phyloP scores from a whole-genome alignment of 225 moss, liverwort and hornwort genomes.

The Physcomitrellopsis africana region DNA sequence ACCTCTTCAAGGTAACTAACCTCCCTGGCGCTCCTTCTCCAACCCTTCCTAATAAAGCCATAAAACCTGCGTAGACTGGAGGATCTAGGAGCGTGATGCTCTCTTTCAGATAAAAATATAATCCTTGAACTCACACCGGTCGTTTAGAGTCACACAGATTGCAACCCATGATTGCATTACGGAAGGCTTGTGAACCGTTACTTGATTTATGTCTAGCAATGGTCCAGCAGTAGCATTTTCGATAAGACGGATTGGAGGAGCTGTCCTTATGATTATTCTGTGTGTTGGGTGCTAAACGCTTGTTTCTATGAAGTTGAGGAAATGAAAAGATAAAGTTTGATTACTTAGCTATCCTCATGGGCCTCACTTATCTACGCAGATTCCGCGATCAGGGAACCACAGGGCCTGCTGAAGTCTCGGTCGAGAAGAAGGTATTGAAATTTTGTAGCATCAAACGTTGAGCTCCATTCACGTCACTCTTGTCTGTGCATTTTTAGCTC shows the following conservation, averaged over 20 bases:
- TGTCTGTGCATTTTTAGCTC: neutral
- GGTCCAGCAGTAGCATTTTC: neutral
- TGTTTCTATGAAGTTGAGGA: neutral
- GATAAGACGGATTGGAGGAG: neutral
- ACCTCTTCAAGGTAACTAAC: slow-evolving; percentile 44
- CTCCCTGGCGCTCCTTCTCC: neutral
- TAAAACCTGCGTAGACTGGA: neutral
- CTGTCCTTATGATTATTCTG: neutral
- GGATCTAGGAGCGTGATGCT: neutral
- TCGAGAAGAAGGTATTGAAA: slow-evolving; percentile 48
- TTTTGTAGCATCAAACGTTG: neutral
- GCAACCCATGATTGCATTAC: neutral
- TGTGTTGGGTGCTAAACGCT: neutral
- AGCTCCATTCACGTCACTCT: neutral
- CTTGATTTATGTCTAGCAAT: neutral
- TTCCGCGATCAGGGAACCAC: slow-evolving; percentile 15
- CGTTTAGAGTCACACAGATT: neutral
- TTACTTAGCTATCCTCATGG: slow-evolving; percentile 5
- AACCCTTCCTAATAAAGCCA: neutral
- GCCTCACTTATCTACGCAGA: slow-evolving; percentile 32
- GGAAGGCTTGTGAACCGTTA: neutral
- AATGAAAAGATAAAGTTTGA: neutral
- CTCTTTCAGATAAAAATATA: neutral
- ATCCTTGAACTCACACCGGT: neutral
- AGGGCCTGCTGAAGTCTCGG: slow-evolving; percentile 62